These are phyloP conservation scores for Aquilaria sinensis DNA, from an alignment of 345 rosid species.

Conservation along the genomic window DNA sequence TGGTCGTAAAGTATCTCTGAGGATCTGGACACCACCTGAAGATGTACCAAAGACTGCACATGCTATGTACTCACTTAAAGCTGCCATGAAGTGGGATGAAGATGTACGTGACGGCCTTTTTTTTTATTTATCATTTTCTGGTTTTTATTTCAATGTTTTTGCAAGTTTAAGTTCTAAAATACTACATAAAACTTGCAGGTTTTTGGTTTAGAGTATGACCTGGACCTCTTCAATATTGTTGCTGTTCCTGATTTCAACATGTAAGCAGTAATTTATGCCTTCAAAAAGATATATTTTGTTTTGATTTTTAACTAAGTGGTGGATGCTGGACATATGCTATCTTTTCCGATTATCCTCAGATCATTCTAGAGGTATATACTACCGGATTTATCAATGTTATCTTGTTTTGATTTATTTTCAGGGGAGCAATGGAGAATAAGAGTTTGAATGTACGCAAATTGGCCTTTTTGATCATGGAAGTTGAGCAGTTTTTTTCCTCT, in stretches of 20 bases:
- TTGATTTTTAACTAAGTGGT: neutral
- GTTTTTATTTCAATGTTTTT: neutral
- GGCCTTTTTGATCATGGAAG: slow-evolving; percentile 1
- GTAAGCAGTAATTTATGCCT: slow-evolving; percentile 38
- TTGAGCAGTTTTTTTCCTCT: neutral
- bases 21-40: slow-evolving; percentile 95
- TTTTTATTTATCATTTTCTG: slow-evolving; percentile 4
- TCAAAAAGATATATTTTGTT: neutral
- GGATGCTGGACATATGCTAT: neutral
- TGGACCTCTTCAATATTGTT: slow-evolving; percentile 97
- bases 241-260: slow-evolving; percentile 98
- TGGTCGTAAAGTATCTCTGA: slow-evolving; percentile 73
- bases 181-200: slow-evolving; percentile 41
- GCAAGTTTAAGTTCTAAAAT: slow-evolving; percentile 8
- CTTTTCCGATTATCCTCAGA: neutral
- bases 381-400: neutral
- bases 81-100: slow-evolving; percentile 99
- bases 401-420: slow-evolving; percentile 18
- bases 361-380: neutral
- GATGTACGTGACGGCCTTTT: slow-evolving; percentile 41
- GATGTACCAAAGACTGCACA: slow-evolving; percentile 92
- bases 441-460: slow-evolving; percentile 74
- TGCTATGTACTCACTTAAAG: slow-evolving; percentile 97
- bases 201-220: slow-evolving; percentile 94
- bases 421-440: slow-evolving; percentile 99